Conservation (phyloP, 2,329 filamentous ascomycete species). For the Phaeomoniella chlamydospora region DNA sequence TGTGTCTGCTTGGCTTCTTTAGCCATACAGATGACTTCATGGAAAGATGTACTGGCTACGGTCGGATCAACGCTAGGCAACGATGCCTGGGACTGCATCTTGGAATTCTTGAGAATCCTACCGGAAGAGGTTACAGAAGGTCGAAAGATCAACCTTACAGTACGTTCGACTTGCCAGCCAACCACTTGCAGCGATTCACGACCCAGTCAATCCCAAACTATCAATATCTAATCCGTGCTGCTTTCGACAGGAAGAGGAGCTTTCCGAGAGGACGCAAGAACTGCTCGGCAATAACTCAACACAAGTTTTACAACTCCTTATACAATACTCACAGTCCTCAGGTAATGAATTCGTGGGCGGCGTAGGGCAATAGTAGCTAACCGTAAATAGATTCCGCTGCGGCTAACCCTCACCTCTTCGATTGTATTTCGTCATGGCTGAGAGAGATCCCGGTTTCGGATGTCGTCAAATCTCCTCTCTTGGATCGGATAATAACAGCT, state of each 20-base stretch:
- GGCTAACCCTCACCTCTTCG: slow-evolving; percentile 77
- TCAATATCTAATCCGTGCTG: slow-evolving; percentile 34
- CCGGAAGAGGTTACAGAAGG: slow-evolving; percentile 98
- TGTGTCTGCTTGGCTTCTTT: slow-evolving; percentile 89
- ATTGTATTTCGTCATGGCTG: slow-evolving; percentile 94
- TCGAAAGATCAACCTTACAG: slow-evolving; percentile 97
- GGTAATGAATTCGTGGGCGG: slow-evolving; percentile 33
- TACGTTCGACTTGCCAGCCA: slow-evolving; percentile 57
- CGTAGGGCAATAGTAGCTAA: slow-evolving; percentile 10
- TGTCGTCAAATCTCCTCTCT: slow-evolving; percentile 71
- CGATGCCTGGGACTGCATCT: slow-evolving; percentile 67
- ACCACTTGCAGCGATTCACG: slow-evolving; percentile 28
- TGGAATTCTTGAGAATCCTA: slow-evolving; percentile 92
- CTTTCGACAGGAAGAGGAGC: slow-evolving; percentile 75
- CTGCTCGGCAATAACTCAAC: slow-evolving; percentile 80
- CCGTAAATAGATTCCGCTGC: slow-evolving; percentile 50
- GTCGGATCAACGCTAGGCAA: slow-evolving; percentile 64
- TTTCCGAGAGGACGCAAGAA: slow-evolving; percentile 71
- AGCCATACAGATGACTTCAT: slow-evolving; percentile 89
- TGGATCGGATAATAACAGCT: slow-evolving; percentile 67
- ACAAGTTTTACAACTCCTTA: slow-evolving; percentile 73
- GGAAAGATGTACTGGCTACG: slow-evolving; percentile 80
- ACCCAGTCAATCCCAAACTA: slow-evolving; percentile 21
- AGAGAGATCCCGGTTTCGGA: slow-evolving; percentile 75
- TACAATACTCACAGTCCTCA: slow-evolving; percentile 84